phyloP scores from a whole-genome alignment of 495 filamentous ascomycete species.

The Penicillium coffeae region DNA sequence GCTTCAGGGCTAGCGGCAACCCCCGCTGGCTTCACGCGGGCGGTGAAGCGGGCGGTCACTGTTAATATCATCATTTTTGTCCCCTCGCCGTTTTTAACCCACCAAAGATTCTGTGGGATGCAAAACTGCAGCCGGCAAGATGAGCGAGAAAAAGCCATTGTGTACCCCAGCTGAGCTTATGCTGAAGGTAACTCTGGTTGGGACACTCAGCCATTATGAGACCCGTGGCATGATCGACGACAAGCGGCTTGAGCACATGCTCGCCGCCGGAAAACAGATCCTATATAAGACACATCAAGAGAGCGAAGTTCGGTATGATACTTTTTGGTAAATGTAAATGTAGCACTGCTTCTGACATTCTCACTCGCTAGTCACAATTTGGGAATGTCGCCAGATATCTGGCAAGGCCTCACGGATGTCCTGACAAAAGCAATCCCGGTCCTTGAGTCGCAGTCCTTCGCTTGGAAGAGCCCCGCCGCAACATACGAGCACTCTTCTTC shows the following conservation, averaged over 20 bases:
- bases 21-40: background rate
- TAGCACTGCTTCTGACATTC: slow-evolving; percentile 3
- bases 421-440: slow-evolving; percentile 58
- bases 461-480: slow-evolving; percentile 55
- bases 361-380: slow-evolving; percentile 33
- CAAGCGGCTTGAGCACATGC: slow-evolving; percentile 48
- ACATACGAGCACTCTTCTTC: slow-evolving; percentile 54
- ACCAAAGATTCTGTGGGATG: slow-evolving; percentile 5
- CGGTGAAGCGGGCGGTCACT: slow-evolving; percentile 3
- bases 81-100: slow-evolving; percentile 8
- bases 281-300: slow-evolving; percentile 50
- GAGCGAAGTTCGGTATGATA: slow-evolving; percentile 43
- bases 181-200: slow-evolving; percentile 46
- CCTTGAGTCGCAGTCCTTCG: slow-evolving; percentile 59
- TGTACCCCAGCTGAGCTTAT: slow-evolving; percentile 48
- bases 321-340: background rate
- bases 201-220: slow-evolving; percentile 49
- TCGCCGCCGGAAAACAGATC: slow-evolving; percentile 47
- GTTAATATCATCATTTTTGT: slow-evolving; percentile 4
- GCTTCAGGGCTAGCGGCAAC: background rate
- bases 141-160: slow-evolving; percentile 37
- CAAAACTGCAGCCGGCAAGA: slow-evolving; percentile 7
- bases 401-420: slow-evolving; percentile 62
- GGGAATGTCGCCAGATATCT: slow-evolving; percentile 60
- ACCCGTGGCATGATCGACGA: slow-evolving; percentile 50